Percentiles rank a stretch among this genome's conserved stretches.
phyloP scores from a whole-genome alignment of 805 yeast species.

The Candida gorgasii region DNA sequence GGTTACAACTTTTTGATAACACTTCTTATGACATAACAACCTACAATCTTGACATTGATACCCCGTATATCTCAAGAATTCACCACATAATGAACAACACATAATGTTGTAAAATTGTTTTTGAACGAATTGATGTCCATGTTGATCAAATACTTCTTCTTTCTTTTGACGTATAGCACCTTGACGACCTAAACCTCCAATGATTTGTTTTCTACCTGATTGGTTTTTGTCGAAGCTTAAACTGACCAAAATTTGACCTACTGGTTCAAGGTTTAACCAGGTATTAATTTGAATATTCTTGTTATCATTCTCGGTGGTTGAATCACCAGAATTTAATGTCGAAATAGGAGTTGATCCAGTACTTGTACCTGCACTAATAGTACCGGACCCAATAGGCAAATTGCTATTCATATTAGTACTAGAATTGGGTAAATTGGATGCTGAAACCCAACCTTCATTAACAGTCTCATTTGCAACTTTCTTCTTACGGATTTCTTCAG shows the following conservation, averaged over 20 bases:
- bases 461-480: slow-evolving; percentile 75
- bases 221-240: slow-evolving; percentile 72
- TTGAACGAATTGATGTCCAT: slow-evolving; percentile 96
- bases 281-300: slow-evolving; percentile 54
- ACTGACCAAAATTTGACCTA: slow-evolving; percentile 82
- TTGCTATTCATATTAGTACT: slow-evolving; percentile 1
- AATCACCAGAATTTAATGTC: background rate
- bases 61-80: slow-evolving; percentile 85
- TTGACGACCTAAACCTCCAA: slow-evolving; percentile 70
- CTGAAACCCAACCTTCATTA: slow-evolving; percentile 85
- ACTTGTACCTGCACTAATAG: background rate
- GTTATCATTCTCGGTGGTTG: slow-evolving; percentile 7
- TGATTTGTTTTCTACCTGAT: slow-evolving; percentile 36
- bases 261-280: slow-evolving; percentile 93
- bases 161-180: slow-evolving; percentile 97
- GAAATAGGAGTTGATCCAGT: background rate
- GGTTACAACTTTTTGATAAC: slow-evolving; percentile 77
- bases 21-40: slow-evolving; percentile 77
- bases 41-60: slow-evolving; percentile 85
- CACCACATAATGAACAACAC: slow-evolving; percentile 98
- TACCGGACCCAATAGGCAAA: background rate
- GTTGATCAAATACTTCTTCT: slow-evolving; percentile 87
- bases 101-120: slow-evolving; percentile 93
- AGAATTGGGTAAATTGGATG: slow-evolving; percentile 42
- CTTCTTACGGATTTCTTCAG: slow-evolving; percentile 91